Evolutionary conservation across 176 grass and related monocot species (phyloP).

Genomic region (Eragrostis curvula): DNA sequence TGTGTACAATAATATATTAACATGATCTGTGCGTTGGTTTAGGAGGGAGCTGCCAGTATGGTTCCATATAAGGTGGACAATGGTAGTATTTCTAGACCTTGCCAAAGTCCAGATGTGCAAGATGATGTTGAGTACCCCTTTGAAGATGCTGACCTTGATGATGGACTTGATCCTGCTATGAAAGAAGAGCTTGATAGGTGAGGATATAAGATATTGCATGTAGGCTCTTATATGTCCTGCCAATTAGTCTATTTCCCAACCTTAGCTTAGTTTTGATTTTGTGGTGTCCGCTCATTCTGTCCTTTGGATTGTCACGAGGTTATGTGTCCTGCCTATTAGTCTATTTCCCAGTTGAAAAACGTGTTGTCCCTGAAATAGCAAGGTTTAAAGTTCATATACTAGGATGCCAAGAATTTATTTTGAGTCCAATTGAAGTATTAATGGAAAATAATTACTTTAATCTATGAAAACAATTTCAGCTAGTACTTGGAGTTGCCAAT

Average conservation of each 20-base stretch:
- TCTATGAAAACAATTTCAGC: background rate
- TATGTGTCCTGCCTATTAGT: slow-evolving; percentile 9
- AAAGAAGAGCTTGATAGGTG: slow-evolving; percentile 99
- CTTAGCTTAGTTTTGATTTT: slow-evolving; percentile 30
- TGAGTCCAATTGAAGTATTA: background rate
- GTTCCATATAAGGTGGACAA: slow-evolving; percentile 43
- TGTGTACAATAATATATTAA: slow-evolving; percentile 25
- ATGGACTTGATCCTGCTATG: slow-evolving; percentile 98
- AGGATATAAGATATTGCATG: slow-evolving; percentile 18
- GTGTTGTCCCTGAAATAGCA: background rate
- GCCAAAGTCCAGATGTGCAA: slow-evolving; percentile 59
- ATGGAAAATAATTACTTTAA: background rate
- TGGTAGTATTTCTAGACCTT: slow-evolving; percentile 66
- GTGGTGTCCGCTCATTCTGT: background rate
- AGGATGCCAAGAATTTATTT: background rate
- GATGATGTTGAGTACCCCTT: slow-evolving; percentile 79
- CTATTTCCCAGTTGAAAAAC: background rate
- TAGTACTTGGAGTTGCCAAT: background rate
- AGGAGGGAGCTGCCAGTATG: slow-evolving; percentile 52
- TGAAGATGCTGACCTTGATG: slow-evolving; percentile 90
- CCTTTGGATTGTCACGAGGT: background rate
- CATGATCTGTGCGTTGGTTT: slow-evolving; percentile 37
- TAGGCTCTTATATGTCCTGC: too few species aligned
- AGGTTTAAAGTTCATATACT: background rate
- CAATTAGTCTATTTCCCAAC: too few species aligned